Percentiles rank a stretch among this genome's conserved stretches.
These are phyloP conservation scores for Blumeria hordei DNA, from an alignment of 2,329 filamentous ascomycete genomes.

Conservation along the genomic window DNA sequence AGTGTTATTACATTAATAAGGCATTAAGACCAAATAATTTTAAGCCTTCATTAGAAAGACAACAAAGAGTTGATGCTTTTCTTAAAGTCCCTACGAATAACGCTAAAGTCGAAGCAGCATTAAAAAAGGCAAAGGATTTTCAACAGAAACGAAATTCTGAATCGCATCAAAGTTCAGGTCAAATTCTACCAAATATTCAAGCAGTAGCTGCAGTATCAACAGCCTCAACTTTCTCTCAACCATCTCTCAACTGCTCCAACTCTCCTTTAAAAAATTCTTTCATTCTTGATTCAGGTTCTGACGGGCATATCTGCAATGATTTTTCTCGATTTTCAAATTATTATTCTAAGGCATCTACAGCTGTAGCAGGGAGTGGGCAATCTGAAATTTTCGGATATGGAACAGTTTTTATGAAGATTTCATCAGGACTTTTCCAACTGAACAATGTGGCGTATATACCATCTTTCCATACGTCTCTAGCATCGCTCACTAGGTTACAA, in stretches of 20 bases:
- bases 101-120: background rate
- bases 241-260: background rate
- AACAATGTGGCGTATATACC: background rate
- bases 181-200: background rate
- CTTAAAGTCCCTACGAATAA: background rate
- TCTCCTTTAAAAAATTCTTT: background rate
- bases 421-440: background rate
- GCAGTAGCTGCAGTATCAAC: background rate
- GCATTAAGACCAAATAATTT: background rate
- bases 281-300: background rate
- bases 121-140: background rate
- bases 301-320: background rate
- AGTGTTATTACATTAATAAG: background rate
- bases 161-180: background rate
- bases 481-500: background rate
- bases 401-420: background rate
- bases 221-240: background rate
- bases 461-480: background rate
- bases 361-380: background rate
- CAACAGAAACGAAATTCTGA: background rate
- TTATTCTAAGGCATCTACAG: background rate
- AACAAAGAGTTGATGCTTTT: background rate
- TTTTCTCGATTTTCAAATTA: background rate
- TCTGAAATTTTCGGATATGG: background rate
- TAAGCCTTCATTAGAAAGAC: background rate